These are phyloP conservation scores for Ophiostoma sp. DNA, from an alignment of 2,329 filamentous ascomycete species.

Conservation along the genomic window DNA sequence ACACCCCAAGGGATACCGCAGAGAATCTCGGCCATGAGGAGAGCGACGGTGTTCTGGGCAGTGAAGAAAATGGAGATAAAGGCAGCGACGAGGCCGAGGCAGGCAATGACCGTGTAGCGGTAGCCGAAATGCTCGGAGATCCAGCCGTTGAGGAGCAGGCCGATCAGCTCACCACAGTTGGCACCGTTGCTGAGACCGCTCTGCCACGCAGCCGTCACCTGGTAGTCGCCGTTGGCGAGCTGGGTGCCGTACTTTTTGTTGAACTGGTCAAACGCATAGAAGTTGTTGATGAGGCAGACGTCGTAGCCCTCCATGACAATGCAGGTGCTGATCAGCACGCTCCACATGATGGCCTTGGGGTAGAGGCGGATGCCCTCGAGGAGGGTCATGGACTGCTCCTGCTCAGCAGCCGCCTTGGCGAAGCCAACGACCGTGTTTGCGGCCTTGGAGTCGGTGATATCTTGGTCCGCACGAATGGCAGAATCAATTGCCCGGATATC, in stretches of 20 bases:
- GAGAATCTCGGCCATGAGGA: slow-evolving; percentile 57
- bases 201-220: slow-evolving; percentile 58
- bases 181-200: slow-evolving; percentile 53
- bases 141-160: slow-evolving; percentile 60
- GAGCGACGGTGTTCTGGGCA: slow-evolving; percentile 52
- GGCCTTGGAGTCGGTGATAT: slow-evolving; percentile 20
- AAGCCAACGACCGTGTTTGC: slow-evolving; percentile 36
- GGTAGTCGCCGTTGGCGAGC: slow-evolving; percentile 41
- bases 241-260: slow-evolving; percentile 52
- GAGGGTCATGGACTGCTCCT: slow-evolving; percentile 65
- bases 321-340: slow-evolving; percentile 78
- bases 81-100: slow-evolving; percentile 47
- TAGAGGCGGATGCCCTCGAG: slow-evolving; percentile 74
- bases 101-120: slow-evolving; percentile 56
- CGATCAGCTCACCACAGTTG: slow-evolving; percentile 59
- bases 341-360: slow-evolving; percentile 81
- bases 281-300: slow-evolving; percentile 73
- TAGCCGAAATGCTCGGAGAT: slow-evolving; percentile 64
- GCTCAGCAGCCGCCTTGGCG: slow-evolving; percentile 49
- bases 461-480: slow-evolving; percentile 13
- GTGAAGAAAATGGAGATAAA: slow-evolving; percentile 63
- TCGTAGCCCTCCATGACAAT: slow-evolving; percentile 93
- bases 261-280: slow-evolving; percentile 51
- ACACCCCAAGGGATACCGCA: slow-evolving; percentile 49
- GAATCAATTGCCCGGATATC: slow-evolving; percentile 11